Base-by-base conservation (phyloP, 2,329 filamentous ascomycete species). In the Fusarium acutatum region DNA sequence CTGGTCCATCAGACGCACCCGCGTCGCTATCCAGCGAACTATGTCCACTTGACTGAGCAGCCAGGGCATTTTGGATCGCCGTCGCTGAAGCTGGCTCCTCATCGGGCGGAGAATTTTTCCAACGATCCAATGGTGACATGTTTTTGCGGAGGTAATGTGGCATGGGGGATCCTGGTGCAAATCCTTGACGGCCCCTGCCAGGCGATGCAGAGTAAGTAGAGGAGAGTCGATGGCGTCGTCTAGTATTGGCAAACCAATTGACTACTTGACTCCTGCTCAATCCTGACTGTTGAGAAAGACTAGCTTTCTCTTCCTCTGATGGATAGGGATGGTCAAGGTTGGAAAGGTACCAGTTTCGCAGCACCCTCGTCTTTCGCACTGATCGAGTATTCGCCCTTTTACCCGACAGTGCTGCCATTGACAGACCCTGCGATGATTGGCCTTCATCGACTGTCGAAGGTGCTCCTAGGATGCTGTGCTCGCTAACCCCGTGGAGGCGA, bases 181-280 rank as follows among this genome's bases (percentile, higher is more conserved):
- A 81, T 32, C 80, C 58, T 60, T 73, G 75, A 38, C 52, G 69
- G 7, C 65, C 75, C n/a, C 75, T 79, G 26, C 72, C 50, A 26
- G 79, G 79, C 8, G 77, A 76, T 26, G 78, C 78, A 41, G 76
- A 41, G 41, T 75, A 68, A 6, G 62, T 60, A 9, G 73, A 75
- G 41, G 73, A 75, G 41, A 85, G 77, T 13, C 85, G 83, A 46
- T 87, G 83, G 3, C 86, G 85, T 13, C 86, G 82, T 26, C 86
- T 81, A 2, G 85, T 85, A 70, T 88, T 88, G 28, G 85, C 82
- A 71, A 88, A 87, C 86, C 86, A 88, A 58, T 86, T 86, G 28
- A 83, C 78, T 6, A 88, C 82, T 38, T 86, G 84, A 4, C 81
- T 84, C 56, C 79, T 79, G 26, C 82, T 86, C 22, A 88, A 80